These are phyloP conservation scores for Leptographium procerum DNA, from an alignment of 2,329 filamentous ascomycete genomes.

Conservation along the genomic window DNA sequence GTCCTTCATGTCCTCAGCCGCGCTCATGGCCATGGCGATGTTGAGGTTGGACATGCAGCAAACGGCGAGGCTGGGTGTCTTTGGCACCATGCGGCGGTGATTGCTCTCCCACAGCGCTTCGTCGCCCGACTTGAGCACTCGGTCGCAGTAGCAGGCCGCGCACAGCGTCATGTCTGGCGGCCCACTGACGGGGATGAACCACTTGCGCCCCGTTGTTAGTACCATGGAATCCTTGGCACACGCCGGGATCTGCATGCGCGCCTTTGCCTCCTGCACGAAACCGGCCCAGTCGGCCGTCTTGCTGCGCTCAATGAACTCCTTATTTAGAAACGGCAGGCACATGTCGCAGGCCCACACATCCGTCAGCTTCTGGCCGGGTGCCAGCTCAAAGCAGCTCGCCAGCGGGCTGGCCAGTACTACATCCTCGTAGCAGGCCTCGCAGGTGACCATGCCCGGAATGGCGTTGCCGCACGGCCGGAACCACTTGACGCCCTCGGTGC, in stretches of 20 bases:
- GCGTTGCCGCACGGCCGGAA: constrained; percentile 18
- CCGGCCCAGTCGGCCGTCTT: constrained; percentile 19
- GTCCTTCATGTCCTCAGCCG: constrained; percentile 17
- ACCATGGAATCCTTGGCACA: not conserved
- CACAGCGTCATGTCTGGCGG: constrained; percentile 21
- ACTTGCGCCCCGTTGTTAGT: constrained; percentile 10
- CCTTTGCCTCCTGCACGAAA: constrained; percentile 21
- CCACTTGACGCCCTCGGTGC: constrained; percentile 20
- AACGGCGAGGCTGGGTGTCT: constrained; percentile 12
- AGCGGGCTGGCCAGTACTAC: constrained; percentile 18
- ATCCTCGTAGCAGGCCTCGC: constrained; percentile 28
- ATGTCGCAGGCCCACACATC: constrained; percentile 26
- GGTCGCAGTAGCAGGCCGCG: constrained; percentile 26
- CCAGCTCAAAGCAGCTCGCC: constrained; percentile 18
- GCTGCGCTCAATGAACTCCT: constrained; percentile 17
- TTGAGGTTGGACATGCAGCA: constrained; percentile 19
- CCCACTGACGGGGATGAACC: constrained; percentile 21
- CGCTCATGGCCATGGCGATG: constrained; percentile 19
- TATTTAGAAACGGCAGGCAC: constrained; percentile 18
- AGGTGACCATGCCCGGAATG: constrained; percentile 23
- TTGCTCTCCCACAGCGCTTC: constrained; percentile 12
- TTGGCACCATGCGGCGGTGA: not conserved
- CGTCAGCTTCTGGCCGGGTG: constrained; percentile 13
- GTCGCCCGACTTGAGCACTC: constrained; percentile 17
- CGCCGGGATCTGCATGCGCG: constrained; percentile 4